A percentile compares a stretch with the other conserved stretches of the same genome.
Conservation (phyloP, 2,329 filamentous ascomycete genomes). For the Cladophialophora yegresii region DNA sequence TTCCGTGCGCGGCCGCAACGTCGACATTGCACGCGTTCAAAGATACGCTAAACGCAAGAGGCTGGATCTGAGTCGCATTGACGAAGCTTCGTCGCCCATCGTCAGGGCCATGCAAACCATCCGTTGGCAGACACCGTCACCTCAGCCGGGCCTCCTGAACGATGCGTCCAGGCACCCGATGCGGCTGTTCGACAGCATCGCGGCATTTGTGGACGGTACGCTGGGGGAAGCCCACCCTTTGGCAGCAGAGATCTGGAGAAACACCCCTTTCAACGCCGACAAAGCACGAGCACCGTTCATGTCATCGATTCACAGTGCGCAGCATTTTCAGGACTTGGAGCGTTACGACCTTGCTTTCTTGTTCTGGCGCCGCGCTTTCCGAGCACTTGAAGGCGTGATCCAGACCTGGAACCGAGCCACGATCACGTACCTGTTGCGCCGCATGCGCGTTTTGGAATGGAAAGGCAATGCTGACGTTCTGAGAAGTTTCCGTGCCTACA, state of each 20-base stretch:
- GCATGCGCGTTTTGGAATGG: not conserved
- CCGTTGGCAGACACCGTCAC: not conserved
- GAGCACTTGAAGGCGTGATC: constrained; percentile 1
- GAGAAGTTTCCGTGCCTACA: not conserved
- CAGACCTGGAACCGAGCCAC: constrained; percentile 3
- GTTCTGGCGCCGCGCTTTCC: constrained; percentile 4
- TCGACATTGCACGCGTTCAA: not conserved
- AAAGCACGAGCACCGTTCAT: constrained; percentile 1
- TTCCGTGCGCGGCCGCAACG: not conserved
- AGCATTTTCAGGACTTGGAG: not conserved
- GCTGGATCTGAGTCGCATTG: not conserved
- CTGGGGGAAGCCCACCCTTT: not conserved
- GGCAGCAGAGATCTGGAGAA: not conserved
- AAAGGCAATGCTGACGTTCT: not conserved
- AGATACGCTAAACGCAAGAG: constrained; percentile 1
- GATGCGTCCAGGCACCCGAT: not conserved
- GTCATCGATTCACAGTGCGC: not conserved
- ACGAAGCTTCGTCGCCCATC: not conserved
- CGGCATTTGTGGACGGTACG: not conserved
- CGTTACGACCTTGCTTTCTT: not conserved
- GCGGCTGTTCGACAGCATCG: not conserved
- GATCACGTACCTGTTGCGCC: not conserved
- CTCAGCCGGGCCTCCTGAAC: not conserved
- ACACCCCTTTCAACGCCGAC: constrained; percentile 2
- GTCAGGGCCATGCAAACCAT: not conserved